Percentiles rank a stretch among this genome's conserved stretches.
Conservation (phyloP, 108 stramenopile genomes). For the Conticribra weissflogii region DNA sequence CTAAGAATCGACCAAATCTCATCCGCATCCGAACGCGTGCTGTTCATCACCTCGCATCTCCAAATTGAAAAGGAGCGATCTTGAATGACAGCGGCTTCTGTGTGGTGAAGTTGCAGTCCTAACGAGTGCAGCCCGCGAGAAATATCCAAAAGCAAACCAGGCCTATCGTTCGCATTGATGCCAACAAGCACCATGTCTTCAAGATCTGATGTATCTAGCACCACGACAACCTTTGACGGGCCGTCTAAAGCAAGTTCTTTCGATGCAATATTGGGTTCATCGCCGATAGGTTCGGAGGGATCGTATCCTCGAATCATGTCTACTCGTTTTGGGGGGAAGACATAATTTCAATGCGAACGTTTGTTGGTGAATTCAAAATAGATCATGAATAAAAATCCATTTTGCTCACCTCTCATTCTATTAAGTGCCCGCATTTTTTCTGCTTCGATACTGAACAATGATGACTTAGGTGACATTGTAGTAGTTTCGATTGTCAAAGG, state of each 20-base stretch:
- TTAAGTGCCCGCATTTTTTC: constrained; percentile 64
- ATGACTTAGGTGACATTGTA: background rate
- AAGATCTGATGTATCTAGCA: constrained; percentile 41
- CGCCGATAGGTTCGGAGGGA: constrained; percentile 8
- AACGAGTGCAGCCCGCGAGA: constrained; percentile 65
- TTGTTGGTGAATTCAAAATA: no score
- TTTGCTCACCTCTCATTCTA: constrained; percentile 59
- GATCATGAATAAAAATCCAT: no score
- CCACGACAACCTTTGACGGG: constrained; percentile 51
- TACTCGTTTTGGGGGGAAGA: no score
- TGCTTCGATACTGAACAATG: constrained; percentile 28
- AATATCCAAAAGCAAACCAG: constrained; percentile 73
- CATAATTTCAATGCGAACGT: no score
- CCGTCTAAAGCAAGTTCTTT: constrained; percentile 6
- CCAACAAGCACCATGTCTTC: constrained; percentile 65
- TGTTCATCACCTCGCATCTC: constrained; percentile 72
- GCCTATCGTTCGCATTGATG: constrained; percentile 47
- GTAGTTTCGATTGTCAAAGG: constrained; percentile 12
- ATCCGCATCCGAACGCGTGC: constrained; percentile 52
- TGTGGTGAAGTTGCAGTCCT: constrained; percentile 67
- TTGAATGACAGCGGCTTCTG: constrained; percentile 75
- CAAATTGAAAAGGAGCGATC: constrained; percentile 76
- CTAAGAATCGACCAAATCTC: constrained; percentile 67
- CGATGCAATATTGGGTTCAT: background rate
- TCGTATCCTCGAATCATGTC: constrained; percentile 64